phyloP scores from a whole-genome alignment of 352 stramenopile genomes.

The Phytophthora fragariaefolia region DNA sequence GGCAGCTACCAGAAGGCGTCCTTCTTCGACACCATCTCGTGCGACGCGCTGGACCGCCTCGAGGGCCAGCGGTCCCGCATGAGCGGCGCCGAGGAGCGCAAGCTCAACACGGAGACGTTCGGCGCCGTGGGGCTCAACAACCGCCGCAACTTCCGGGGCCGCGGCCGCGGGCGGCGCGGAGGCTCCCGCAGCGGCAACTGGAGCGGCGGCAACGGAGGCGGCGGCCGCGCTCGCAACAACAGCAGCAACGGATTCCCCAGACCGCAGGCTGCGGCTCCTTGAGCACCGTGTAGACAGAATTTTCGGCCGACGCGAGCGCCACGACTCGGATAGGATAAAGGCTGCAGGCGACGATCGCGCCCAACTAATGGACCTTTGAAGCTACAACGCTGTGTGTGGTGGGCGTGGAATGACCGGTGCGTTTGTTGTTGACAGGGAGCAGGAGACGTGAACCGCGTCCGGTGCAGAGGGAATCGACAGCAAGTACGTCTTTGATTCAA shows the following conservation, averaged over 20 bases:
- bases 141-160: constrained; percentile 78
- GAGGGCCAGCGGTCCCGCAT: constrained; percentile 76
- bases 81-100: constrained; percentile 78
- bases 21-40: constrained; percentile 93
- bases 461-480: too few species aligned
- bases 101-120: constrained; percentile 91
- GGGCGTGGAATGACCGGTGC: too few species aligned
- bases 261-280: constrained; percentile 33
- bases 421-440: too few species aligned
- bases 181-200: constrained; percentile 44
- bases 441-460: too few species aligned
- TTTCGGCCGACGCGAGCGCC: not conserved
- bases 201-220: constrained; percentile 36
- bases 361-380: constrained; percentile 24
- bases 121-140: constrained; percentile 87
- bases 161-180: constrained; percentile 54
- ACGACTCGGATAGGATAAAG: constrained; percentile 27
- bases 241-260: constrained; percentile 29
- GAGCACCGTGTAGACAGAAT: constrained; percentile 6
- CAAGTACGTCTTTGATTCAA: not conserved
- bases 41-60: constrained; percentile 83
- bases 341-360: constrained; percentile 13
- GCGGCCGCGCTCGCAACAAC: constrained; percentile 33
- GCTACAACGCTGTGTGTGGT: constrained; percentile 1
- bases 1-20: constrained; percentile 89